A percentile compares a stretch with the other conserved stretches of the same genome.
Evolutionary conservation across 78 protist genomes (phyloP).

Genomic region (Dictyostelium capitatum): DNA sequence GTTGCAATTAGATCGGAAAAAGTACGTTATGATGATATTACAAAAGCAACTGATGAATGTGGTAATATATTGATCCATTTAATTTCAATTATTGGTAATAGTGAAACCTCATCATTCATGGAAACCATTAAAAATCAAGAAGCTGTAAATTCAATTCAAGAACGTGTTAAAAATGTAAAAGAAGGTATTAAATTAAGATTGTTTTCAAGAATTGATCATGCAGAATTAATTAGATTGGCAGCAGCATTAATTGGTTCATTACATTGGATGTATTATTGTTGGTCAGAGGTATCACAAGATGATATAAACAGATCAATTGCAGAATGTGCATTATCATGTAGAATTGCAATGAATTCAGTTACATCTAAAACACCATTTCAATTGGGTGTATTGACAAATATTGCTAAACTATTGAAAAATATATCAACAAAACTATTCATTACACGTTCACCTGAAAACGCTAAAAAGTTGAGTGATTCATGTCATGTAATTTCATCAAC

Average conservation of each 20-base stretch:
- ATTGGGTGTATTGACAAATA: conserved; percentile 12
- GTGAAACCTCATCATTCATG: conserved; percentile 49
- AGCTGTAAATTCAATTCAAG: conserved; percentile 38
- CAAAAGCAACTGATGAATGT: conserved; percentile 51
- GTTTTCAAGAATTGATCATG: conserved; percentile 49
- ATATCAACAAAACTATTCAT: conserved; percentile 15
- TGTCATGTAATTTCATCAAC: conserved; percentile 16
- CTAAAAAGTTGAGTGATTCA: conserved; percentile 27
- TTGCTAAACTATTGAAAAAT: conserved; percentile 4
- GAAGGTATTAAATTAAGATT: conserved; percentile 56
- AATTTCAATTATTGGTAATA: conserved; percentile 32
- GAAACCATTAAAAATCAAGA: conserved; percentile 50
- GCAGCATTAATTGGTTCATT: conserved; percentile 59
- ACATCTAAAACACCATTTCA: conserved; percentile 37
- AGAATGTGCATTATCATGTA: conserved; percentile 62
- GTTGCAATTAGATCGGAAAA: conserved; percentile 53
- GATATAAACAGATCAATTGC: conserved; percentile 50
- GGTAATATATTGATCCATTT: conserved; percentile 55
- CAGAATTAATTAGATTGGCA: conserved; percentile 40
- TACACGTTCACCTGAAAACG: conserved; percentile 10
- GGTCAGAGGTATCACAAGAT: conserved; percentile 39
- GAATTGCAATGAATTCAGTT: conserved; percentile 41
- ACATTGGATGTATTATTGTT: conserved; percentile 61
- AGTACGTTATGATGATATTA: conserved; percentile 59
- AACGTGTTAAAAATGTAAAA: conserved; percentile 54